phyloP scores from a whole-genome alignment of 495 filamentous ascomycete genomes.

The Penicillium turbatum region DNA sequence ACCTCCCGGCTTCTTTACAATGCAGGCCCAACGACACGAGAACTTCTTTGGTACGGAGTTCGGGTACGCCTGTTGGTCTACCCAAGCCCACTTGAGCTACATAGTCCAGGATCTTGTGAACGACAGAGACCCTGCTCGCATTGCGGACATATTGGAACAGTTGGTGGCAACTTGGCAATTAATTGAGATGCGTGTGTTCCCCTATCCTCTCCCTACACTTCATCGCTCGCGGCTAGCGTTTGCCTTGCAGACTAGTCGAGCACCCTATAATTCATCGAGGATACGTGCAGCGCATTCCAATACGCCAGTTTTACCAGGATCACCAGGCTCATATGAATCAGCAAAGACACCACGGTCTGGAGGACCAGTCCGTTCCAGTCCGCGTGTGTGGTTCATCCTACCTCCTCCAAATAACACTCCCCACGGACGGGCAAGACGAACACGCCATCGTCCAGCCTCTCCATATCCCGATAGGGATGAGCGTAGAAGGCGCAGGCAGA shows the following conservation, averaged over 20 bases:
- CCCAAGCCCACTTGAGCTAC: not conserved
- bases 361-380: not conserved
- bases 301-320: too few species aligned
- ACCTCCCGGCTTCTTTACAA: not conserved
- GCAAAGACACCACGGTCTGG: not conserved
- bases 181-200: not conserved
- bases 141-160: not conserved
- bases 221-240: not conserved
- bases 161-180: not conserved
- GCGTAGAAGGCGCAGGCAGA: not conserved
- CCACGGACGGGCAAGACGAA: not conserved
- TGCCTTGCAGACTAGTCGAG: too few species aligned
- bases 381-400: not conserved
- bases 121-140: not conserved
- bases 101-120: not conserved
- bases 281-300: too few species aligned
- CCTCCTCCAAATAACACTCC: not conserved
- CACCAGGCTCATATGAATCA: too few species aligned
- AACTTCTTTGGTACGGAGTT: not conserved
- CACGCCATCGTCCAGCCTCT: not conserved
- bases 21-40: not conserved
- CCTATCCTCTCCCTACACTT: not conserved
- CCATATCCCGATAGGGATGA: not conserved
- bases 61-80: conserved; percentile 3
- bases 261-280: not conserved